Conservation (phyloP, 805 yeast genomes). For the Lachancea quebecensis region DNA sequence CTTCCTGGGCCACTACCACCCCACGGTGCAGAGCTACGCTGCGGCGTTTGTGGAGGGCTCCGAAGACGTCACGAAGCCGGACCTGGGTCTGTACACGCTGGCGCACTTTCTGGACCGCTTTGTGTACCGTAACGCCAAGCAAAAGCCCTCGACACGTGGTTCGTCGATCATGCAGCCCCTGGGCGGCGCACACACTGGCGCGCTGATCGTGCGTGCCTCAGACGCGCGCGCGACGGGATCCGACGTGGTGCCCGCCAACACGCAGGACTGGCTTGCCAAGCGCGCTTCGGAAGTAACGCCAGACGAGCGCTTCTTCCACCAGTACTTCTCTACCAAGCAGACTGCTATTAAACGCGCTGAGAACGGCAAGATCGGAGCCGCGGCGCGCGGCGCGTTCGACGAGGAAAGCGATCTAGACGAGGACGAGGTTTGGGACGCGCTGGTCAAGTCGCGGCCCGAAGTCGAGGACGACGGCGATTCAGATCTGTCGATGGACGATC, state of each 20-base stretch:
- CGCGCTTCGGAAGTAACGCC: constrained; percentile 64
- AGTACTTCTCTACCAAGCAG: constrained; percentile 66
- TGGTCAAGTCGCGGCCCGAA: constrained; percentile 68
- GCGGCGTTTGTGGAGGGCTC: constrained; percentile 42
- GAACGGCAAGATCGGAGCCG: constrained; percentile 23
- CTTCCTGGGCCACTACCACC: constrained; percentile 80
- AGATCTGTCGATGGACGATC: constrained; percentile 29
- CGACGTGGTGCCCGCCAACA: constrained; percentile 75
- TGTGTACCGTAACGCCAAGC: constrained; percentile 88
- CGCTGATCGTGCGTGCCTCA: constrained; percentile 62
- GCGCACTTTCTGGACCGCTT: constrained; percentile 91
- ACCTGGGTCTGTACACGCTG: constrained; percentile 79
- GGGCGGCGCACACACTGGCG: constrained; percentile 57
- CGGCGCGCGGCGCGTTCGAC: constrained; percentile 33
- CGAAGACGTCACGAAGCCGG: constrained; percentile 60
- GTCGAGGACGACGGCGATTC: constrained; percentile 48
- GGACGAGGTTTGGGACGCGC: constrained; percentile 74
- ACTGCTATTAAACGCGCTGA: constrained; percentile 29
- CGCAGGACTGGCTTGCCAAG: constrained; percentile 74
- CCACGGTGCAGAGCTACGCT: constrained; percentile 81
- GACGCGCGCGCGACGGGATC: constrained; percentile 54
- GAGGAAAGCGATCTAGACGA: constrained; percentile 48
- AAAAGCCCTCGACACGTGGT: constrained; percentile 68
- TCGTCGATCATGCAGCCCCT: constrained; percentile 96
- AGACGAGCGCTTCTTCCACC: constrained; percentile 82